Conservation (phyloP, 305 asterid genomes). For the Rubia tinctorum region DNA sequence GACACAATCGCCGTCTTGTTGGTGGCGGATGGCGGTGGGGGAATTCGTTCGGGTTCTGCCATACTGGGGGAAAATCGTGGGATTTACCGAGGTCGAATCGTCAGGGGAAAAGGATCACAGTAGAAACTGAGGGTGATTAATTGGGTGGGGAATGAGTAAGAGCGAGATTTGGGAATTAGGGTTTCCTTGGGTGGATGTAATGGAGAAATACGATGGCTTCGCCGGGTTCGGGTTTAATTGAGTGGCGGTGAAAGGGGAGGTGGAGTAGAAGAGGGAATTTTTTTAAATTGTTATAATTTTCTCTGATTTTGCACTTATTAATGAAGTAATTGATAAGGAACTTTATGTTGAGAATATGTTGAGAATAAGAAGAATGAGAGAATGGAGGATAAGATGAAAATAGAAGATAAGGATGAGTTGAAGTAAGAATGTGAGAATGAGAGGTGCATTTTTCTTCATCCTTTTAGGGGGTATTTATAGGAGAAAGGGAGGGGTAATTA, state of each 20-base stretch:
- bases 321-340: too few species aligned
- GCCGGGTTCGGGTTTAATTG: slow-evolving; percentile 4
- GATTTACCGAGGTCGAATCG: background rate
- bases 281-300: too few species aligned
- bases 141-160: background rate
- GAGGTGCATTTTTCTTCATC: too few species aligned
- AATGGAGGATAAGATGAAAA: too few species aligned
- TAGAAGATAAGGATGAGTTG: too few species aligned
- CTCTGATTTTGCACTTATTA: too few species aligned
- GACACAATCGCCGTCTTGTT: slow-evolving; percentile 33
- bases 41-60: slow-evolving; percentile 15
- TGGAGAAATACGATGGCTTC: background rate
- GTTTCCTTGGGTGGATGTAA: background rate
- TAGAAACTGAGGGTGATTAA: background rate
- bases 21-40: slow-evolving; percentile 17
- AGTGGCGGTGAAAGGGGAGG: background rate
- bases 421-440: too few species aligned
- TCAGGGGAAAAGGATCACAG: slow-evolving; percentile 5
- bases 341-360: too few species aligned
- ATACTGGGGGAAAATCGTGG: slow-evolving; percentile 6
- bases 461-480: too few species aligned
- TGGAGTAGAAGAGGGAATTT: slow-evolving; percentile 7
- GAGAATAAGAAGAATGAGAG: too few species aligned
- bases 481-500: too few species aligned
- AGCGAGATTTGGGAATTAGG: slow-evolving; percentile 1